Evolutionary conservation across 2,329 filamentous ascomycete genomes (phyloP).

Genomic region (Allantophomopsis lycopodina): DNA sequence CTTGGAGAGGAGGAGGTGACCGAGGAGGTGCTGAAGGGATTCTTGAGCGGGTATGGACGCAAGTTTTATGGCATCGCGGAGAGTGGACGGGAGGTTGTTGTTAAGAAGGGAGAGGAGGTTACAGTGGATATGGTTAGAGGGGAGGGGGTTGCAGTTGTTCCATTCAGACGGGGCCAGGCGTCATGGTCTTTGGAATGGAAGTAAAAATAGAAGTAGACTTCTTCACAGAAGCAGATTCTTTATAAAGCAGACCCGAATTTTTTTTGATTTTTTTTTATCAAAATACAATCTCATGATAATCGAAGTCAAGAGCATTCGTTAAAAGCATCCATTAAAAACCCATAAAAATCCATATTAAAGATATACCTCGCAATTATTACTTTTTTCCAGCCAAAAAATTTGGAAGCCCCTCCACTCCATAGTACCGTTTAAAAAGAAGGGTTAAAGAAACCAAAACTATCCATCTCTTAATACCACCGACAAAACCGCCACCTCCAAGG

Average conservation of each 20-base stretch:
- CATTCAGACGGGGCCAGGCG: not conserved
- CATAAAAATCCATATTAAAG: no score
- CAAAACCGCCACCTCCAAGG: constrained; percentile 33
- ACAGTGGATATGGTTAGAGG: constrained; percentile 34
- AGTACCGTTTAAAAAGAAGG: not conserved
- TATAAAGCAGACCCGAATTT: no score
- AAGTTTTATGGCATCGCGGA: constrained; percentile 31
- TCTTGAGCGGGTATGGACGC: constrained; percentile 37
- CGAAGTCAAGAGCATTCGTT: no score
- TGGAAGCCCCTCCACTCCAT: no score
- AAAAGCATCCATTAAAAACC: no score
- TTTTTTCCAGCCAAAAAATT: no score
- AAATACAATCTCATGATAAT: no score
- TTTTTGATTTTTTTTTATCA: no score
- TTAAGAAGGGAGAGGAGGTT: constrained; percentile 9
- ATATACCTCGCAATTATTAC: no score
- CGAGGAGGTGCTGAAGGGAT: constrained; percentile 36
- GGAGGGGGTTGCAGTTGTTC: constrained; percentile 34
- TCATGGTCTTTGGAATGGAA: not conserved
- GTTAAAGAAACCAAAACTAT: constrained; percentile 20
- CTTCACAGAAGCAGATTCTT: no score
- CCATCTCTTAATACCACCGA: constrained; percentile 39
- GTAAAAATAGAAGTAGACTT: not conserved
- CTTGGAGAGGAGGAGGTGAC: constrained; percentile 37
- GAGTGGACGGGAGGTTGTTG: constrained; percentile 9